A percentile compares a stretch with the other conserved stretches of the same genome.
Conservation (phyloP, 768 basidiomycete genomes). For the Gyrodon lividus region DNA sequence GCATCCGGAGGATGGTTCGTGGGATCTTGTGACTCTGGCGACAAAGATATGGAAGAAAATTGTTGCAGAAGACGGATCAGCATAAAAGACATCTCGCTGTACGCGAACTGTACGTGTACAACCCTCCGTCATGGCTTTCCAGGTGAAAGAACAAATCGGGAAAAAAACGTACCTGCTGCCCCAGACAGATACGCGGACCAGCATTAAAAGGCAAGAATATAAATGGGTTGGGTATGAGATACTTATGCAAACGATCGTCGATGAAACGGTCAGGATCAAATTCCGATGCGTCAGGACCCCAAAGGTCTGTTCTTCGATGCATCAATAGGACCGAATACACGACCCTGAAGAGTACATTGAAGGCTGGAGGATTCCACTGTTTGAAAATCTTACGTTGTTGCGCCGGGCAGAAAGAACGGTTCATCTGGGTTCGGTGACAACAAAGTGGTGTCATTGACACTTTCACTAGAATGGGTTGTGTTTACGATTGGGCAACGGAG, state of each 20-base stretch:
- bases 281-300: conserved; percentile 36
- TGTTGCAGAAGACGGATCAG: conserved; percentile 29
- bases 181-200: conserved; percentile 38
- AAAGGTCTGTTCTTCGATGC: conserved; percentile 38
- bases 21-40: conserved; percentile 29
- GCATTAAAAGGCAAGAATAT: conserved; percentile 45
- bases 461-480: conserved; percentile 11
- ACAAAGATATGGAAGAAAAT: conserved; percentile 24
- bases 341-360: conserved; percentile 14
- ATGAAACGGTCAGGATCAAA: conserved; percentile 45
- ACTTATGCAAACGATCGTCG: conserved; percentile 34
- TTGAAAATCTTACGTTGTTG: conserved; percentile 16
- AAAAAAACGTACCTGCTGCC: conserved; percentile 34
- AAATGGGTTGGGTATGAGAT: conserved; percentile 39
- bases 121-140: conserved; percentile 7
- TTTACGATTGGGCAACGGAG: background rate
- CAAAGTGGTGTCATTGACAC: conserved; percentile 25
- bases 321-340: conserved; percentile 29
- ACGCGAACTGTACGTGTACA: conserved; percentile 29
- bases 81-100: conserved; percentile 36
- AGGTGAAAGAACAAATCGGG: conserved; percentile 3
- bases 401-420: conserved; percentile 31
- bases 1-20: conserved; percentile 22
- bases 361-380: background rate
- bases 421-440: conserved; percentile 20